A percentile compares a stretch with the other conserved stretches of the same genome.
Conservation (phyloP, 169 alveolate species). For the Eimeria acervulina region DNA sequence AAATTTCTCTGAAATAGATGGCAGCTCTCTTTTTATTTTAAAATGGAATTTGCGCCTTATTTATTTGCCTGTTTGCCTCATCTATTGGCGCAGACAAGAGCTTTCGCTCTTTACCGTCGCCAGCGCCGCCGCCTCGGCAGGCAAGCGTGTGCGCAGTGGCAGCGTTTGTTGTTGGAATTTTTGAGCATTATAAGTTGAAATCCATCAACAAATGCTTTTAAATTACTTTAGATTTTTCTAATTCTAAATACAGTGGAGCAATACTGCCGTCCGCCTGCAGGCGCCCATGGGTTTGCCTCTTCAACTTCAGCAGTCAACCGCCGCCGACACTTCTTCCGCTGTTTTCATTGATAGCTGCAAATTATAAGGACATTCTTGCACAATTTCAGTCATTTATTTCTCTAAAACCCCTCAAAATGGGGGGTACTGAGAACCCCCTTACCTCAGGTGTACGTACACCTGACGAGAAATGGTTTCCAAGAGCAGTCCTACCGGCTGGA, state of each 20-base stretch:
- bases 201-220: background rate
- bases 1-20: background rate
- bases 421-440: background rate
- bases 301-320: background rate
- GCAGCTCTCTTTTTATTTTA: background rate
- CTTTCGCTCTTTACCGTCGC: background rate
- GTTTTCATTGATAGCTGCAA: background rate
- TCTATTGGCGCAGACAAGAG: background rate
- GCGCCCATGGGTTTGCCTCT: background rate
- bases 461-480: constrained; percentile 36
- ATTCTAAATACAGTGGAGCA: background rate
- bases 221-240: too few relatives aligned
- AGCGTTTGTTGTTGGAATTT: background rate
- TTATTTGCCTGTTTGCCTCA: too few relatives aligned
- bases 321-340: background rate
- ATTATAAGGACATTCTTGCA: too few relatives aligned
- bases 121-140: background rate
- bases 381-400: background rate
- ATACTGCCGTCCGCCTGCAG: background rate
- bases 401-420: background rate
- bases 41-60: too few relatives aligned
- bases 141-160: background rate
- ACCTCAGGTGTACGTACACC: constrained; percentile 29
- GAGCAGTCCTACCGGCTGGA: background rate
- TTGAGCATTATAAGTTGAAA: background rate